Evolutionary conservation across 768 basidiomycete genomes (phyloP), one percentile per base, ranked within the genome.

Genomic region (Tulasnella sp.): DNA sequence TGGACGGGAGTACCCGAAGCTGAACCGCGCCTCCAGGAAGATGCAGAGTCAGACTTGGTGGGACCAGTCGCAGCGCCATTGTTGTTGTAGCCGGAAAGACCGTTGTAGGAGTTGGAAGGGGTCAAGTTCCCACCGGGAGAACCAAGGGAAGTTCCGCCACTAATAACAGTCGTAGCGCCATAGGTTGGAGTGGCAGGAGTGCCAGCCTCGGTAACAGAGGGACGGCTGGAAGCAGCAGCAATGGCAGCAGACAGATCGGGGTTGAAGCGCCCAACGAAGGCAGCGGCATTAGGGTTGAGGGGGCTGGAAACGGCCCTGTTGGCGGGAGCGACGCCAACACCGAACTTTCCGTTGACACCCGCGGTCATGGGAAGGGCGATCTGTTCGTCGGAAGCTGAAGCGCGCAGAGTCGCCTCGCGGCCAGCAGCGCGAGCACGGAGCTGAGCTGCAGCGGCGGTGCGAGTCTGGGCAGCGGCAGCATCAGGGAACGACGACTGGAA

Each of bases 31-130:
- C 94, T 90, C 94, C 94, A 96, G 75, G 93, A 94, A 48, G 90
- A 87, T 74, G 90, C 93, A 44, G 89, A 86, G 83, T 96, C 94
- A 1, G 94, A 94, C 85, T 94, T 95, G 84, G 94, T 94, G n/a
- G 91, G 90, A 7, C 85, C 83, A 68, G 84, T 82, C 71, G 76
- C 80, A 77, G 85, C 58, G 24, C 52, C 62, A 38, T 31, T 62
- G 71, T 72, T 79, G 38, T 80, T 80, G 73, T 76, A 76, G 34
- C 79, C 73, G 34, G 73, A 75, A 36, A 80, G 46, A 16, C 74
- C 79, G 56, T 76, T 80, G 79, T 80, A 75, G 21, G 79, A 80
- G 44, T 46, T 56, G 48, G 52, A 46, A 19, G 79, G 79, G 19
- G 79, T 76, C 38, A 38, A 21, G 46, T 74, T 79, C 68, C 77